These are phyloP conservation scores for Spizellomyces sp. DNA, from an alignment of 192 early-diverging fungal species.

Conservation along the genomic window DNA sequence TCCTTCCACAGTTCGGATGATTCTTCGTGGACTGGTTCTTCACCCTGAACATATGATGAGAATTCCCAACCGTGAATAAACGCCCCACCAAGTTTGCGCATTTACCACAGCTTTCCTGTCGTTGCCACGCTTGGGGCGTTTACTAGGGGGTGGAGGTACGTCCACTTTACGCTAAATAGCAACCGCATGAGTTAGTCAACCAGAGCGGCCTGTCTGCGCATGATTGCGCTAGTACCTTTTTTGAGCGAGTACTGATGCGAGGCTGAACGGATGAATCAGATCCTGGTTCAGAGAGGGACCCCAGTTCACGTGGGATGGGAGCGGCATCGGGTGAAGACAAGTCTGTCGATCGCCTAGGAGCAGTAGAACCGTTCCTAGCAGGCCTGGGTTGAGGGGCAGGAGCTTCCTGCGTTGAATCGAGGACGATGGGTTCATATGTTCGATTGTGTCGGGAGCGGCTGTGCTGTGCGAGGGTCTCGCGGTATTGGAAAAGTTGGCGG, in stretches of 20 bases:
- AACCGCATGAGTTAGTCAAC: not conserved
- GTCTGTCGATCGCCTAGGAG: not conserved
- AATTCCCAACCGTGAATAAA: not conserved
- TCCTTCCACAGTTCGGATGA: not conserved
- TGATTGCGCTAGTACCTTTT: not conserved
- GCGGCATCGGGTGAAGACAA: not conserved
- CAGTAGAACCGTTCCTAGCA: not conserved
- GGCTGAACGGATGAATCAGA: not conserved
- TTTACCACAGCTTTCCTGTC: not conserved
- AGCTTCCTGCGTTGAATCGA: conserved; percentile 28
- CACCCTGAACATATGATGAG: not conserved
- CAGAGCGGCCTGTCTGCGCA: not conserved
- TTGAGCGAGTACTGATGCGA: not conserved
- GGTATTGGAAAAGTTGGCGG: conserved; percentile 27
- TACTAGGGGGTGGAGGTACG: not conserved
- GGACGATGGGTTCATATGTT: conserved; percentile 30
- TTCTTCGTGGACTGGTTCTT: not conserved
- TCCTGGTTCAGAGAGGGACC: not conserved
- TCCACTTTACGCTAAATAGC: not conserved
- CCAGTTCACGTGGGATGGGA: not conserved
- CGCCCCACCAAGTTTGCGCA: not conserved
- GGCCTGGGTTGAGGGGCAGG: not conserved
- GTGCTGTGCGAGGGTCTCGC: conserved; percentile 34
- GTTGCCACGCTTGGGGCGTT: not conserved
- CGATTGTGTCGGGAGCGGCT: conserved; percentile 31